Base-by-base conservation (phyloP, 2,329 filamentous ascomycete genomes). In the Alternaria angustiovoidea region DNA sequence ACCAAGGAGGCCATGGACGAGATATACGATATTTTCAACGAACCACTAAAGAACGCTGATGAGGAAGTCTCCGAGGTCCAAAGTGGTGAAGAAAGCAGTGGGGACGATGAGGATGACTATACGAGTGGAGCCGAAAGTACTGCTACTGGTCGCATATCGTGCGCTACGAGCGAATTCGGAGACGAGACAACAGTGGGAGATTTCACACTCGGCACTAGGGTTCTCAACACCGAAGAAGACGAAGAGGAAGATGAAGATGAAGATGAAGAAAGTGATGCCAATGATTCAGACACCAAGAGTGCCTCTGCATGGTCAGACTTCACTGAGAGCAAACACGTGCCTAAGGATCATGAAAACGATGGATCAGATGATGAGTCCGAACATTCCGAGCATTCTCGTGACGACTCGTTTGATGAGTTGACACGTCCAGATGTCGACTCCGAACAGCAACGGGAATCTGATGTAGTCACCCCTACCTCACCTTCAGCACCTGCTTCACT, bases 11-110 rank as follows among this genome's bases (percentile, higher is more conserved):
- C 95, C 5, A 97, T 94, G 63, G 94, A 98, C 69, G 95, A 99
- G 69, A 97, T 99, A 53, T 98, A 98, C 72, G 93, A 93, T 59
- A 92, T 99, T 48, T 99, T 98, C 80, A 98, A 95, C 72, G 91
- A 95, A 59, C 94, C 95, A 2, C 78, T 94, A 36, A 85, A 85
- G 63, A 81, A 81, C 3, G 77, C 81, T 56, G 78, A 79, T 18
- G 76, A 81, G 2, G 80, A 80, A 32, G 75, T 79, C 39, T 76
- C 80, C 0, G 86, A 84, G 24, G 83, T 84, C 2, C 88, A 92
- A 14, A 89, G 90, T 57, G 88, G 90, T 46, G 91, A 84, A 56
- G 87, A 87, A 16, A 87, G 84, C 58, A 86, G 87, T 30, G 90
- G 93, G 67, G 90, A 93, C 67, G 84, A 89, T 30, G 70, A 74